Evolutionary conservation across 495 filamentous ascomycete genomes (phyloP), one percentile per base, ranked within the genome.

Genomic region (Articulospora tetracladia): DNA sequence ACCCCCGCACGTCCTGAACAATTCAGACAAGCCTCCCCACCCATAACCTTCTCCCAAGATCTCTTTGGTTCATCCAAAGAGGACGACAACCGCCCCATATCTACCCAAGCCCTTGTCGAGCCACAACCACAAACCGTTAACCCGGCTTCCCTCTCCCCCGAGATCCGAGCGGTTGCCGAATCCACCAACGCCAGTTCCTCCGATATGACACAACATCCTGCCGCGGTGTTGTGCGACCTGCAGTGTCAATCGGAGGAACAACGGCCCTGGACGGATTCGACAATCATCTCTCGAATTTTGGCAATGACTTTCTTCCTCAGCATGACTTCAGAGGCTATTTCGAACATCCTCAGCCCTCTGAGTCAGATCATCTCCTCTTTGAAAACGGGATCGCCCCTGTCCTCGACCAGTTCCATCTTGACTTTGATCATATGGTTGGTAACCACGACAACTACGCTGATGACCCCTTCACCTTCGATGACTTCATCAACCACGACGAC

Each of bases 141-240:
- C 62, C 82, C 80, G 44, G 73, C 79, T 28, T 81, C 80, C 20
- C 69, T 83, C 48, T 83, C 79, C 7, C 78, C 80, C 22, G 71
- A 74, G 58, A 72, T 81, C 10, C 70, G 68, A 53, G 78, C 79
- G 23, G 68, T 82, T 23, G 66, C 71, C 56, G 77, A 80, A 66
- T 52, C 72, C 51, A 54, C 71, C 66, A 71, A 73, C 64, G 81
- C 80, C 74, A 80, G 82, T 80, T 86, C 88, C 78, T 79, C 88
- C 83, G 90, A 94, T 81, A 75, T 83, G 94, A 92, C 92, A 97
- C 93, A 96, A 96, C 93, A 96, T 97, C 91, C 94, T 97, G 94
- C 94, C 81, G 93, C 82, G 92, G 86, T 97, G 93, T 96, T 97
- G 93, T 97, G 91, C 81, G 94, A 93, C 94, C 94, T 96, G 94